Evolutionary conservation across 2,329 filamentous ascomycete species (phyloP).

Genomic region (Xylaria sp.): DNA sequence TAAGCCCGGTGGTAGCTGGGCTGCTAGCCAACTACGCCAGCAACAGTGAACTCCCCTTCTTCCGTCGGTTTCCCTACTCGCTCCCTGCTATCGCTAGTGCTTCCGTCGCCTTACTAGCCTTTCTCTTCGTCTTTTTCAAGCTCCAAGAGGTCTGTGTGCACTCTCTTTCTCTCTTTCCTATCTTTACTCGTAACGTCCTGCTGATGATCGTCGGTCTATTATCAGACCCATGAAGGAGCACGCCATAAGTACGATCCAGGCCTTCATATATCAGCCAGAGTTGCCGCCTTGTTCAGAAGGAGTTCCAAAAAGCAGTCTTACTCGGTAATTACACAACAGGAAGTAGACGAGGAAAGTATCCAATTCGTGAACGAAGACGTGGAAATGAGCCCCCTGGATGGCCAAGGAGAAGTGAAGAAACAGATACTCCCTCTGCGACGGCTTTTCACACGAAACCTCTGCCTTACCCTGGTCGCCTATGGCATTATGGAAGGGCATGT

Average conservation of each 20-base stretch:
- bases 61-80: conserved; percentile 28
- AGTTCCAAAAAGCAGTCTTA: conserved; percentile 23
- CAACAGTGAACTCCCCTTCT: conserved; percentile 28
- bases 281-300: conserved; percentile 21
- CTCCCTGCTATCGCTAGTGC: conserved; percentile 27
- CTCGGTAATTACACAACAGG: conserved; percentile 21
- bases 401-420: conserved; percentile 17
- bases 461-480: conserved; percentile 22
- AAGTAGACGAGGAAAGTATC: conserved; percentile 25
- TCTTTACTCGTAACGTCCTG: neutral
- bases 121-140: conserved; percentile 28
- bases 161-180: neutral
- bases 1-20: conserved; percentile 27
- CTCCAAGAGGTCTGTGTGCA: conserved; percentile 25
- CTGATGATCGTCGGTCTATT: conserved; percentile 3
- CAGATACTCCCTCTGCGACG: conserved; percentile 28
- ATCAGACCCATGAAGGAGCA: conserved; percentile 24
- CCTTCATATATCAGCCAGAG: conserved; percentile 25
- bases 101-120: conserved; percentile 17
- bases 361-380: conserved; percentile 20
- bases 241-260: conserved; percentile 25
- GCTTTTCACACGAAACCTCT: conserved; percentile 28
- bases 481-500: conserved; percentile 35
- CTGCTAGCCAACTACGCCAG: conserved; percentile 20
- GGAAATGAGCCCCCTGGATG: conserved; percentile 11